Base-by-base conservation (phyloP, 2,329 filamentous ascomycete genomes). In the Mollisia scopiformis region DNA sequence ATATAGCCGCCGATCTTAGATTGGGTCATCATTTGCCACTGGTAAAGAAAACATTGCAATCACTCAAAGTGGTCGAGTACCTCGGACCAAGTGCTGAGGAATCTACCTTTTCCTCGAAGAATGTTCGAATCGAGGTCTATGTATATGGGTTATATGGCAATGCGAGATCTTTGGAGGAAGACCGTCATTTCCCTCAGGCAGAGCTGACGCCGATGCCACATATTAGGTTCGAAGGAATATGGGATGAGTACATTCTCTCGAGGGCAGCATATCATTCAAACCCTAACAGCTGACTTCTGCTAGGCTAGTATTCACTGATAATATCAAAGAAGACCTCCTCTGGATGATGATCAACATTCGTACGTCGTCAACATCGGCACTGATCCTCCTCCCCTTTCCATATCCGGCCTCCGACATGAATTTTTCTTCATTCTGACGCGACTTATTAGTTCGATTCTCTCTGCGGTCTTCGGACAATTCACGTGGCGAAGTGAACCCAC, bases 401-500 rank as follows among this genome's bases (percentile, higher is more conserved):
- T n/a, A n/a, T n/a, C n/a, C n/a, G n/a, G n/a, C n/a, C n/a, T n/a
- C n/a, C n/a, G n/a, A 37, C n/a, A 16, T 13, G 11, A 5, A 37
- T 28, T 1, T 21, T 3, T 57, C n/a, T 11, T 14, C 3, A n/a
- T n/a, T n/a, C 13, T 37, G 16, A 39, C 31, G 39, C 33, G 47
- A 14, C 31, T 47, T 14, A 6, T 30, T 31, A 70, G 68, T 72
- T 8, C 63, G 59, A 16, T 66, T 70, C 43, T 69, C 66, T 11
- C 58, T 30, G 55, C 35, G 1, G 7, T 57, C 51, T 14, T 47
- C n/a, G 37, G 21, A 39, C 2, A 46, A 30, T 30, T 30, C n/a
- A 33, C 93, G 91, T 79, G 92, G 96, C 79, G 96, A 96, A 66
- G 93, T 76, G 92, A 98, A 77, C 93, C 95, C 55, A 91, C 92